Evolutionary conservation across 2,329 filamentous ascomycete species (phyloP), one percentile per base, ranked within the genome.

Genomic region (Beauveria pseudobassiana): DNA sequence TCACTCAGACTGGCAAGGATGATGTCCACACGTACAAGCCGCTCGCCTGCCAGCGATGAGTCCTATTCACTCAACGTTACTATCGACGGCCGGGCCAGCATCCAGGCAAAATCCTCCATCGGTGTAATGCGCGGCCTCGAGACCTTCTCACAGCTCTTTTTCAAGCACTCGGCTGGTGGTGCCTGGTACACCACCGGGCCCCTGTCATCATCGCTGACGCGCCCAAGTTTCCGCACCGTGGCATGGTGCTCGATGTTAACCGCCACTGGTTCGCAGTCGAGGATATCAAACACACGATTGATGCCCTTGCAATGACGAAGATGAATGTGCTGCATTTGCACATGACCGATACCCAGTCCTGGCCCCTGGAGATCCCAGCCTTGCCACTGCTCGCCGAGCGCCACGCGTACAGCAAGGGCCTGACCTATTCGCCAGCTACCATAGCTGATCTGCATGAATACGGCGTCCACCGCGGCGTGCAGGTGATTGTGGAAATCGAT

Each of bases 321-420:
- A 82, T 95, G 79, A 95, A 95, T 75, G 81, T 86, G 6, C 80
- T 96, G 61, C 91, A 95, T 74, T 78, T 93, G 59, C 91, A 96
- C 76, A 81, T 88, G 62, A 95, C 90, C 5, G 91, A 96, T 73
- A 86, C 88, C 18, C 91, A 96, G 73, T 90, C 90, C 4, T 96
- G 91, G 88, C 91, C 91, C 0, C 78, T 96, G 26, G 90, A 91
- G 66, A 87, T 96, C 55, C 89, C 90, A 1, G 75, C 88, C 2
- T 75, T 96, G 64, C 66, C 72, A 14, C 26, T 30, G 38, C 78
- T 96, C 2, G 81, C 90, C 3, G 74, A 79, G 58, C 87, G 90
- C 71, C 91, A 91, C 42, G 87, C 90, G 1, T 96, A 96, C 70
- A 79, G 80, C 26, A 77, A 80, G 20, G 83, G 82, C 51, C 78